Conservation (phyloP, 2,329 filamentous ascomycete genomes). For the Aspergillus niger region DNA sequence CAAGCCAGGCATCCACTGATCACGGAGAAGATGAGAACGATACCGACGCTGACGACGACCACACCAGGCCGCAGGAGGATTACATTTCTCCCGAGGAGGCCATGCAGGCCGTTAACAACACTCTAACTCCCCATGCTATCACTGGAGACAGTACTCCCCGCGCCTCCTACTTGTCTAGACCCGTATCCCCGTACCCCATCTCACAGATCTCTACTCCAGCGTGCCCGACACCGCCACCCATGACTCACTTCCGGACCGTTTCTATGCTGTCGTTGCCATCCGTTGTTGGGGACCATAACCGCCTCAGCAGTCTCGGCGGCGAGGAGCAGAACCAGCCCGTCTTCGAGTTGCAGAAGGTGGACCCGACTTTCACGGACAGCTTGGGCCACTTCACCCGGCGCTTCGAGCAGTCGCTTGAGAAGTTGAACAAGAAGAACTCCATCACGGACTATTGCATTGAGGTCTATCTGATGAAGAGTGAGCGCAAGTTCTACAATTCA, state of each 20-base stretch:
- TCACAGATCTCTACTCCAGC: constrained; percentile 6
- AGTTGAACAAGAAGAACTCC: constrained; percentile 58
- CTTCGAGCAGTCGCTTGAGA: constrained; percentile 59
- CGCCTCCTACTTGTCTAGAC: neutral
- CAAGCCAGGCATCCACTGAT: neutral
- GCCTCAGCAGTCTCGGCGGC: neutral
- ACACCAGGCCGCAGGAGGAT: neutral
- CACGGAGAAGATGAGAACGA: neutral
- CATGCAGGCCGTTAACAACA: constrained; percentile 10
- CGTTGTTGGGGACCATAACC: constrained; percentile 59
- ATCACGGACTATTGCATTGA: constrained; percentile 63
- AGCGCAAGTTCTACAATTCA: constrained; percentile 65
- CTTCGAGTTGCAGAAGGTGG: constrained; percentile 64
- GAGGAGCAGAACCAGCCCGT: constrained; percentile 57
- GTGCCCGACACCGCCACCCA: neutral
- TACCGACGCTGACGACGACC: neutral
- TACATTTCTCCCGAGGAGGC: constrained; percentile 15
- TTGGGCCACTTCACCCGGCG: constrained; percentile 60
- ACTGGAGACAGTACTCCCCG: neutral
- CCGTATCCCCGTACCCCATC: constrained; percentile 6
- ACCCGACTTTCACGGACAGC: constrained; percentile 66
- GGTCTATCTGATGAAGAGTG: constrained; percentile 63
- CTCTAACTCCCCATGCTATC: neutral
- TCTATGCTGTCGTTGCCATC: constrained; percentile 57
- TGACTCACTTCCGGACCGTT: constrained; percentile 29